Evolutionary conservation across 768 basidiomycete species (phyloP).

Genomic region (Epithele typhae): DNA sequence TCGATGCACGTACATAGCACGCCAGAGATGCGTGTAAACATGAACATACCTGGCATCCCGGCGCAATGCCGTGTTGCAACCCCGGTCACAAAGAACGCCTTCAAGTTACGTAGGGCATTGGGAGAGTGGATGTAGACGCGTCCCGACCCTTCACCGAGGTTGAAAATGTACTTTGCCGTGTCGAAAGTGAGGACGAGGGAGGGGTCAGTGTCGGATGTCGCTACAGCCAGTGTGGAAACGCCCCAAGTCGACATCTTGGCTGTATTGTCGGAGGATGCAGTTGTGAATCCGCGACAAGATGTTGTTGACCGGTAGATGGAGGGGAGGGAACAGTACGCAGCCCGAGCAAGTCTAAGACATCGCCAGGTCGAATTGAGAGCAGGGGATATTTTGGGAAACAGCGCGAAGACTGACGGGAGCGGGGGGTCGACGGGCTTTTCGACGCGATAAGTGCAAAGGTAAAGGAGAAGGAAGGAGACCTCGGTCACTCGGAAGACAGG

Average conservation of each 20-base stretch:
- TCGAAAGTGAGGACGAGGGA: conserved; percentile 73
- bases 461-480: too few relatives aligned
- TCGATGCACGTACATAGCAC: too few relatives aligned
- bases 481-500: too few relatives aligned
- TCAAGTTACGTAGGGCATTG: conserved; percentile 61
- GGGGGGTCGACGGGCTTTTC: background rate
- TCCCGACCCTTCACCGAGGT: conserved; percentile 77
- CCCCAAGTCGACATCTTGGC: conserved; percentile 40
- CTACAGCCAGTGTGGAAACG: conserved; percentile 50
- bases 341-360: conserved; percentile 6
- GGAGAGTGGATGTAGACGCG: conserved; percentile 68
- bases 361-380: conserved; percentile 8
- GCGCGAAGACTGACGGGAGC: too few relatives aligned
- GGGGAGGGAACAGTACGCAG: background rate
- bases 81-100: conserved; percentile 69
- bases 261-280: background rate
- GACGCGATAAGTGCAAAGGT: background rate
- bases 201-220: conserved; percentile 78
- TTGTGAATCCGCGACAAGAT: too few relatives aligned
- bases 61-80: conserved; percentile 55
- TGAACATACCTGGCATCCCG: conserved; percentile 66
- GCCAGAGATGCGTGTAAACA: too few relatives aligned
- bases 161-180: conserved; percentile 82
- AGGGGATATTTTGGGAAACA: too few relatives aligned
- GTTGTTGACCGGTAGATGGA: background rate